Base-by-base conservation (phyloP, 2,329 filamentous ascomycete genomes). In the Microdochium trichocladiopsis region DNA sequence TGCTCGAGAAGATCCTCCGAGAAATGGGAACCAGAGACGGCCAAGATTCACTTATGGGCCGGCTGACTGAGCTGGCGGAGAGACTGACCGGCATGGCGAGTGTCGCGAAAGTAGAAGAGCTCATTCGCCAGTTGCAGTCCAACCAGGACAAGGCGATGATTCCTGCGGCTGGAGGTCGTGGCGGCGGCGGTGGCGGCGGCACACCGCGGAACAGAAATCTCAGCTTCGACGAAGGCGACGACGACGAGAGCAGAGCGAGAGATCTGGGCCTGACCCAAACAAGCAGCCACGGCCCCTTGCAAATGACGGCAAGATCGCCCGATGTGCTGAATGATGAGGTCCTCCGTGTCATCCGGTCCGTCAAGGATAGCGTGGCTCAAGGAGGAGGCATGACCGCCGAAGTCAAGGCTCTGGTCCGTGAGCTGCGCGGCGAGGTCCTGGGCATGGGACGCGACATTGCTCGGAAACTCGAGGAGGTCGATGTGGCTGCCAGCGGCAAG, bases 21-120 rank as follows among this genome's bases (percentile, higher is more conserved):
- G 94, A 97, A 53, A 96, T 99, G 90, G 89, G 92, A 4, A 97
- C 94, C 5, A 95, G 90, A 61, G 94, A 97, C 62, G 93, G 92
- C n/a, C 91, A 97, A 63, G 91, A 96, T 21, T 77, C 78, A 14
- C 73, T 93, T 5, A 71, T 90, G 5, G 69, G 72, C 37, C 85
- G 83, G 12, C 77, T 97, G 0, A 76, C 84, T 14, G 87, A 91
- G 58, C 76, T 93, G 47, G 84, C 87, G 2, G 84, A 86, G 53
- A 90, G 87, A 70, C 78, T 96, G 3, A 67, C 73, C 2, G 81
- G 82, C 14, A 76, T 83, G 71, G 79, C 81, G 3, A 81, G 80
- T 2, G 76, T 80, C 2, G 67, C 73, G 28, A 86, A 85, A 60
- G 69, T 87, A 1, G 87, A 91, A 56, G 87, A 92, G 57, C 78